Evolutionary conservation across 2,329 filamentous ascomycete species (phyloP).

Genomic region (Mycosphaerella sp.): DNA sequence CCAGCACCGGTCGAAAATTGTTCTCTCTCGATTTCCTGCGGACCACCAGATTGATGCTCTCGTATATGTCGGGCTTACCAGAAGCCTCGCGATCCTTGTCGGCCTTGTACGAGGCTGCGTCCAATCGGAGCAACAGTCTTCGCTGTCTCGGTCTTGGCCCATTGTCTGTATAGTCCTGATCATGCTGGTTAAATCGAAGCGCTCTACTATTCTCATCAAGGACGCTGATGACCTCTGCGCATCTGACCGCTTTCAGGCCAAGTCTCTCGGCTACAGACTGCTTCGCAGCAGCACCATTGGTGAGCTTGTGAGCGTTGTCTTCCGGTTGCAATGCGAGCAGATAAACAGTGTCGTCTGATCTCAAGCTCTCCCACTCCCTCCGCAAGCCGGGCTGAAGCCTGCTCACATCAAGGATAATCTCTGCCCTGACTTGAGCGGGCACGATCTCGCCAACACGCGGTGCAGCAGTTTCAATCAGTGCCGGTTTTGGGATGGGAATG

Average conservation of each 20-base stretch:
- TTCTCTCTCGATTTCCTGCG: slow-evolving; percentile 83
- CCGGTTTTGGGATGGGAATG: slow-evolving; percentile 74
- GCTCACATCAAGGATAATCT: slow-evolving; percentile 77
- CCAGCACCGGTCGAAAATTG: slow-evolving; percentile 90
- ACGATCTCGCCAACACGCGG: slow-evolving; percentile 69
- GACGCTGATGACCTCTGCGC: slow-evolving; percentile 79
- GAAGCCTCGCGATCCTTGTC: slow-evolving; percentile 62
- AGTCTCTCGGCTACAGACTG: slow-evolving; percentile 52
- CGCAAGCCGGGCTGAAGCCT: slow-evolving; percentile 68
- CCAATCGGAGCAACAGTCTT: slow-evolving; percentile 72
- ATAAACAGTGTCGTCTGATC: slow-evolving; percentile 84
- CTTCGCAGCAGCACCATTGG: slow-evolving; percentile 47
- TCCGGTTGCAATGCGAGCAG: slow-evolving; percentile 67
- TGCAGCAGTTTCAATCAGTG: slow-evolving; percentile 78
- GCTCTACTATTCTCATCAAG: slow-evolving; percentile 76
- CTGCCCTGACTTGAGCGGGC: slow-evolving; percentile 67
- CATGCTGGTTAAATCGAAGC: slow-evolving; percentile 52
- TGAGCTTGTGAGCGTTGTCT: slow-evolving; percentile 43
- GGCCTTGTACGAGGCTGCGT: slow-evolving; percentile 67
- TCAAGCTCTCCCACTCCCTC: slow-evolving; percentile 82
- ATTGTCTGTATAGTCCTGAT: slow-evolving; percentile 54
- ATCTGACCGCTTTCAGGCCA: slow-evolving; percentile 64
- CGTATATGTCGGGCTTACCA: slow-evolving; percentile 74
- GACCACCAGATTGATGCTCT: slow-evolving; percentile 76
- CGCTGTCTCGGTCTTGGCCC: slow-evolving; percentile 55